These are phyloP conservation scores for Apiotrichum gracile DNA, from an alignment of 1,284 basidiomycete genomes.

Conservation along the genomic window DNA sequence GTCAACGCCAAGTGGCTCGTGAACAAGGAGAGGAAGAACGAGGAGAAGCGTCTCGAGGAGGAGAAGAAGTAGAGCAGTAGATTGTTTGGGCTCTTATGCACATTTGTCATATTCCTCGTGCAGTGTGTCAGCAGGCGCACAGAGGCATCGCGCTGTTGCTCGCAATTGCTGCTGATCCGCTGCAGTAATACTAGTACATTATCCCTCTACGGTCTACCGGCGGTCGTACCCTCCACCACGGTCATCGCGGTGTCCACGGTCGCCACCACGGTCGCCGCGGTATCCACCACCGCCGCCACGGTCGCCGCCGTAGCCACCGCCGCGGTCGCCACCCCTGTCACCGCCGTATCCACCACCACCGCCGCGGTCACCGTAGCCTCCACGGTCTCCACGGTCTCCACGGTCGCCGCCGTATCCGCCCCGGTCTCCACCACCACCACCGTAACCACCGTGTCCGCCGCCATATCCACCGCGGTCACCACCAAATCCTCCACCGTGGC, in stretches of 20 bases:
- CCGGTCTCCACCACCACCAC: no score
- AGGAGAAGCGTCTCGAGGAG: neutral
- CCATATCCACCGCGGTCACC: neutral
- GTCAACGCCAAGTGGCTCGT: slow-evolving; percentile 71
- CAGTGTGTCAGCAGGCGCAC: no score
- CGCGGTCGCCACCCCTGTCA: neutral
- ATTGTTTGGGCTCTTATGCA: neutral
- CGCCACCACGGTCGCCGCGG: neutral
- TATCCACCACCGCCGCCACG: neutral
- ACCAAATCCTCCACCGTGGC: neutral
- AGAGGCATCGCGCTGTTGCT: no score
- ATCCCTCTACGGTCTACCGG: slow-evolving; percentile 5
- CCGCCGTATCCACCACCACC: neutral
- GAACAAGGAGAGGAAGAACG: slow-evolving; percentile 5
- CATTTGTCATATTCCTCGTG: no score
- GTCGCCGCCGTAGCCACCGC: neutral
- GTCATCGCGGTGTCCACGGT: slow-evolving; percentile 72
- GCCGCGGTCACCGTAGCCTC: neutral
- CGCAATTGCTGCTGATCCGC: no score
- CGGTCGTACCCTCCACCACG: no score
- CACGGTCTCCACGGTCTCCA: slow-evolving; percentile 63
- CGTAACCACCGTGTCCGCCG: neutral
- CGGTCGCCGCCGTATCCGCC: slow-evolving; percentile 30
- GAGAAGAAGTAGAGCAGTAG: slow-evolving; percentile 7
- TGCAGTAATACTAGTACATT: slow-evolving; percentile 8